Conservation (phyloP, 305 asterid genomes). For the Fraxinus latifolia region DNA sequence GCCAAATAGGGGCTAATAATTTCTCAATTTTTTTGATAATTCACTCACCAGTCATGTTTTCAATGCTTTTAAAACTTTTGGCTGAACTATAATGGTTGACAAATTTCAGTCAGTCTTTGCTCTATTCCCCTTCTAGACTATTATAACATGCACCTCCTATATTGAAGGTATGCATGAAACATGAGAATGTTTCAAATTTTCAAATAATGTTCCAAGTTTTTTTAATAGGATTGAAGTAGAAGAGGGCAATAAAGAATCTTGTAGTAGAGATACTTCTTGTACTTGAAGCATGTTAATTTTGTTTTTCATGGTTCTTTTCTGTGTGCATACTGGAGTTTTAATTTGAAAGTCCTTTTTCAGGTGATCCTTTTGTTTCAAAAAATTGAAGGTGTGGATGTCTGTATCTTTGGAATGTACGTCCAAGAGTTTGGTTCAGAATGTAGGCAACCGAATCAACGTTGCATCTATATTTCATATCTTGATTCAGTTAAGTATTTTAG, state of each 20-base stretch:
- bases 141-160: not conserved
- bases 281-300: not conserved
- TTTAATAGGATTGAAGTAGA: not conserved
- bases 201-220: not conserved
- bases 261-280: not conserved
- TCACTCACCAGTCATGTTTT: not conserved
- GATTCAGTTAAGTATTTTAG: conserved; percentile 75
- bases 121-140: not conserved
- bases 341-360: conserved; percentile 37
- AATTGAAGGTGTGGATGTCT: conserved; percentile 64
- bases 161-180: not conserved
- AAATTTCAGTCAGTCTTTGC: not conserved
- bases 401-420: conserved; percentile 68
- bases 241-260: not conserved
- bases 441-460: conserved; percentile 58
- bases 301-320: not conserved
- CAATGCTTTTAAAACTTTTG: conserved; percentile 1
- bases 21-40: conserved; percentile 5
- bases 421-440: conserved; percentile 84
- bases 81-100: not conserved
- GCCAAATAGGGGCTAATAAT: not conserved
- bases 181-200: not conserved
- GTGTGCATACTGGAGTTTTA: not conserved
- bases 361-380: conserved; percentile 72
- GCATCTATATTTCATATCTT: conserved; percentile 68